These are phyloP conservation scores for Trametes coccinea DNA, from an alignment of 768 basidiomycete species.

Conservation along the genomic window DNA sequence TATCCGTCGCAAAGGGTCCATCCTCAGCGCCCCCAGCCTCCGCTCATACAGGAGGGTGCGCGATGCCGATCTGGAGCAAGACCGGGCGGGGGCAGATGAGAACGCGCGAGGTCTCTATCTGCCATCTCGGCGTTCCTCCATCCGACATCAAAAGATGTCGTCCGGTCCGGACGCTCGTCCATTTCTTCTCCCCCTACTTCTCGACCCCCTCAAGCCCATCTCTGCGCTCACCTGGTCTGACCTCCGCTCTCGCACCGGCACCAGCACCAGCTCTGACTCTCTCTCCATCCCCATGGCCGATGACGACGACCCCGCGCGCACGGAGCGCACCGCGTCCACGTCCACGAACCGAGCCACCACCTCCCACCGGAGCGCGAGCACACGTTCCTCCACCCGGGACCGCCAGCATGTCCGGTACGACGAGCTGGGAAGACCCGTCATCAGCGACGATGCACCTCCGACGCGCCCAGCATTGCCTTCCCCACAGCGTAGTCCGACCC, in stretches of 20 bases:
- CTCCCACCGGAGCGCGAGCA: slow-evolving; percentile 23
- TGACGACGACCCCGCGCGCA: slow-evolving; percentile 5
- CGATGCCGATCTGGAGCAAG: slow-evolving; percentile 5
- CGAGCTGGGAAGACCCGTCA: slow-evolving; percentile 17
- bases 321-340: slow-evolving; percentile 5
- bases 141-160: slow-evolving; percentile 27
- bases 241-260: slow-evolving; percentile 25
- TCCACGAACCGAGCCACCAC: slow-evolving; percentile 25
- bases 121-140: slow-evolving; percentile 24
- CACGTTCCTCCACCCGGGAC: slow-evolving; percentile 3
- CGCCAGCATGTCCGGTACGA: slow-evolving; percentile 9
- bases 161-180: slow-evolving; percentile 27
- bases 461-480: slow-evolving; percentile 20
- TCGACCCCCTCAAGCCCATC: slow-evolving; percentile 25
- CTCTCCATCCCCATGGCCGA: slow-evolving; percentile 5
- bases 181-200: slow-evolving; percentile 24
- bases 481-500: slow-evolving; percentile 26
- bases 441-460: slow-evolving; percentile 5
- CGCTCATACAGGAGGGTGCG: slow-evolving; percentile 1
- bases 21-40: not conserved
- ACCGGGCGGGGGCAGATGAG: not conserved
- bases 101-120: slow-evolving; percentile 5
- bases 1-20: not conserved
- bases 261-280: slow-evolving; percentile 20
- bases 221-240: slow-evolving; percentile 33